Percentiles rank a stretch among this genome's conserved stretches.
Conservation (phyloP, 805 yeast genomes). For the Metschnikowia sp. region DNA sequence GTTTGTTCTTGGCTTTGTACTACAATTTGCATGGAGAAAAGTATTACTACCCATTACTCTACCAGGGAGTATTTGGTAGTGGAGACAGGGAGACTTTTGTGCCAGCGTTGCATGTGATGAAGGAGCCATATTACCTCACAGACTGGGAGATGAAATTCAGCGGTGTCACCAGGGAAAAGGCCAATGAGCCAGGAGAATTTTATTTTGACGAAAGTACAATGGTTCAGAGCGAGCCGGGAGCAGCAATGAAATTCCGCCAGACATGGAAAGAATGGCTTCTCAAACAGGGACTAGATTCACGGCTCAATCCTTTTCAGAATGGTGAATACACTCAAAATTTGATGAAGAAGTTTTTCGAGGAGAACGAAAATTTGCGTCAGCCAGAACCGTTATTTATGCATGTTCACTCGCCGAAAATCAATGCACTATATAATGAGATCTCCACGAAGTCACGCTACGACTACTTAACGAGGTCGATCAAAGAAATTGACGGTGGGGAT, state of each 20-base stretch:
- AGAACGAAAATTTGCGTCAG: slow-evolving; percentile 3
- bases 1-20: slow-evolving; percentile 31
- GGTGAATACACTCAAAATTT: slow-evolving; percentile 25
- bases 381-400: slow-evolving; percentile 32
- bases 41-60: slow-evolving; percentile 28
- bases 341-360: slow-evolving; percentile 18
- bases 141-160: slow-evolving; percentile 17
- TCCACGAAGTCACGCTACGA: slow-evolving; percentile 14
- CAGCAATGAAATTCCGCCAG: slow-evolving; percentile 15
- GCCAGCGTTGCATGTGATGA: slow-evolving; percentile 36
- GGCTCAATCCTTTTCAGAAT: slow-evolving; percentile 31
- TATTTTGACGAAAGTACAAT: slow-evolving; percentile 27
- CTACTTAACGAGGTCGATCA: slow-evolving; percentile 24
- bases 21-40: slow-evolving; percentile 32
- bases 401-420: slow-evolving; percentile 32
- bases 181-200: slow-evolving; percentile 7
- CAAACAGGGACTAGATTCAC: slow-evolving; percentile 22
- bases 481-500: slow-evolving; percentile 18
- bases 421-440: slow-evolving; percentile 23
- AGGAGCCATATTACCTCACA: slow-evolving; percentile 30
- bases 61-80: slow-evolving; percentile 33
- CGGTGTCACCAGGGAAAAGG: slow-evolving; percentile 8
- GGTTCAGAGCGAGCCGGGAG: slow-evolving; percentile 31
- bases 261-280: slow-evolving; percentile 29
- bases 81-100: slow-evolving; percentile 39